Evolutionary conservation across 192 early-diverging fungal genomes (phyloP).

Genomic region (Radiomyces spectabilis): DNA sequence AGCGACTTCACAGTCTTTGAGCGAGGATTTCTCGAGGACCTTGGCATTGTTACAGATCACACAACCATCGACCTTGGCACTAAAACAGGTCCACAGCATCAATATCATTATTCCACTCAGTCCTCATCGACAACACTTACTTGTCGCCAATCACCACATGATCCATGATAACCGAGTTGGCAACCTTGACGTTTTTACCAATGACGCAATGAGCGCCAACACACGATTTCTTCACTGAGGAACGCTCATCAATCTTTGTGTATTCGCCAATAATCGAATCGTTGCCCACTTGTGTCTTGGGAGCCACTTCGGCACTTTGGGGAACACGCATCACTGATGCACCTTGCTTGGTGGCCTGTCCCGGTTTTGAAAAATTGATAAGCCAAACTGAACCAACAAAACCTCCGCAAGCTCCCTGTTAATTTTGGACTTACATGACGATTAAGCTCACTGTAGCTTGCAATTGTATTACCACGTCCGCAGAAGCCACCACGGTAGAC

Average conservation of each 20-base stretch:
- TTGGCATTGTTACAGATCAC: conserved; percentile 79
- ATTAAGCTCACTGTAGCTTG: conserved; percentile 85
- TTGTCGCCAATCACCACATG: conserved; percentile 87
- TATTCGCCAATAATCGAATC: conserved; percentile 90
- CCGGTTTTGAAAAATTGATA: neutral
- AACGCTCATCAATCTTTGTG: conserved; percentile 84
- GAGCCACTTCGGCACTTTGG: conserved; percentile 58
- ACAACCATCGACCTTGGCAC: conserved; percentile 83
- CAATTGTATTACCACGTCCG: conserved; percentile 76
- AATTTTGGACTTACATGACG: conserved; percentile 47
- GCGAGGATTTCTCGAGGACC: conserved; percentile 60
- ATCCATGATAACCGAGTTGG: conserved; percentile 95
- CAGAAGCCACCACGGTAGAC: conserved; percentile 62
- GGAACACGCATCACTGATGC: conserved; percentile 50
- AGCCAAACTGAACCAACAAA: neutral
- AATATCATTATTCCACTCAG: neutral
- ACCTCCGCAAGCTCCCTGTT: neutral
- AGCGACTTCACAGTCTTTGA: conserved; percentile 88
- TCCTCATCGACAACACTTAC: conserved; percentile 20
- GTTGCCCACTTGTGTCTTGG: conserved; percentile 69
- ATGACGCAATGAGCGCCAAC: conserved; percentile 93
- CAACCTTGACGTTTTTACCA: conserved; percentile 94
- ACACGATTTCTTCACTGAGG: conserved; percentile 89
- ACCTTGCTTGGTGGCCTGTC: conserved; percentile 26
- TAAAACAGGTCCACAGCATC: conserved; percentile 13